A percentile compares a stretch with the other conserved stretches of the same genome.
These are phyloP conservation scores for Acanthamoeba lenticulata DNA, from an alignment of 208 protist species.

Conservation along the genomic window DNA sequence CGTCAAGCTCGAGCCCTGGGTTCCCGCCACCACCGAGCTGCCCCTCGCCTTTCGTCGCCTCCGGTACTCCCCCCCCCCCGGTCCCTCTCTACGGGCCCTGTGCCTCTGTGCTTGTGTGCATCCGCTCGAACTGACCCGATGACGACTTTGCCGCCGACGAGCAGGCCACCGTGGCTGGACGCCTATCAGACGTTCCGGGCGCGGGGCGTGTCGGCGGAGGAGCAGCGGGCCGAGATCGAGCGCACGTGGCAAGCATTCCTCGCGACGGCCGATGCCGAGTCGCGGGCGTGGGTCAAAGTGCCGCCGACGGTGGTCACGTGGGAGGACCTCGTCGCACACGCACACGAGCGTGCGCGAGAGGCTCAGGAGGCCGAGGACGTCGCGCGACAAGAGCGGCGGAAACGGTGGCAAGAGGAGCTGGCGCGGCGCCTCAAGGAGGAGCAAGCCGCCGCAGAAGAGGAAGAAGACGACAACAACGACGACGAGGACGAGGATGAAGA, in stretches of 20 bases:
- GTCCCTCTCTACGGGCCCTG: background rate
- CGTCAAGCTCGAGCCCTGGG: background rate
- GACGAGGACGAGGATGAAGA: background rate
- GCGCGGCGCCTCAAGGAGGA: background rate
- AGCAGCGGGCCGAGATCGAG: background rate
- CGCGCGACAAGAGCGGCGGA: background rate
- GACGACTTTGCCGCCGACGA: background rate
- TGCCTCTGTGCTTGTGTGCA: background rate
- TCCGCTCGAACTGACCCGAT: no score
- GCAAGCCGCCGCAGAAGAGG: background rate
- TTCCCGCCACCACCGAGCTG: background rate
- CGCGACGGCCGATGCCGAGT: background rate
- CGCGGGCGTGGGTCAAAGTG: background rate
- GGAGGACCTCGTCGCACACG: background rate
- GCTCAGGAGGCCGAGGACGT: background rate
- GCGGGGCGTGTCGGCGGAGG: background rate
- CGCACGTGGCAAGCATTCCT: background rate
- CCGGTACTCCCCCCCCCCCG: background rate
- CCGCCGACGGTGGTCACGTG: background rate
- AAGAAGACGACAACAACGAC: background rate
- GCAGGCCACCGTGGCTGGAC: constrained; percentile 7
- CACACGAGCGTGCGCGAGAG: background rate
- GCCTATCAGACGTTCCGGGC: background rate
- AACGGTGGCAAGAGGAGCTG: background rate
- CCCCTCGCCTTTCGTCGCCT: background rate